These are phyloP conservation scores for Diaporthe sp. DNA, from an alignment of 2,329 filamentous ascomycete species.

Conservation along the genomic window DNA sequence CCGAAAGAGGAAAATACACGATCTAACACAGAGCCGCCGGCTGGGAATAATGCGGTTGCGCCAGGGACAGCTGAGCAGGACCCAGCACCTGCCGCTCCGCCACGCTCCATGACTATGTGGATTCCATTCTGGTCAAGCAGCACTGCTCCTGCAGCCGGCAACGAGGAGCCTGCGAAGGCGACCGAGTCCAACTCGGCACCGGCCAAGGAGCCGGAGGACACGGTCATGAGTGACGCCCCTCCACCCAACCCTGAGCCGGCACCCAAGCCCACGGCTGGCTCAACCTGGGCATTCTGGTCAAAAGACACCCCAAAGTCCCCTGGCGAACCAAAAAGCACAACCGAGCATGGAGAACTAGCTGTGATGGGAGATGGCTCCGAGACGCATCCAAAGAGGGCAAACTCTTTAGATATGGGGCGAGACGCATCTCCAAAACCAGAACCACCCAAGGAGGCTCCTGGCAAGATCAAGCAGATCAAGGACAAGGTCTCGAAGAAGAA, in stretches of 20 bases:
- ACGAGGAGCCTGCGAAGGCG: constrained; percentile 34
- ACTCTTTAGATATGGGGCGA: constrained; percentile 56
- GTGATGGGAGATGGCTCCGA: constrained; percentile 70
- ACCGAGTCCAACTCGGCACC: constrained; percentile 37
- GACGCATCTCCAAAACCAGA: constrained; percentile 38
- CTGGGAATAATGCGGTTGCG: background rate
- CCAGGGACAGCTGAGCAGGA: constrained; percentile 11
- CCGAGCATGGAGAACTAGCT: constrained; percentile 65
- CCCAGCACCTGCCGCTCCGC: constrained; percentile 39
- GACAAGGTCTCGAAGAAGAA: constrained; percentile 54
- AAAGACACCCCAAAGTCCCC: constrained; percentile 60
- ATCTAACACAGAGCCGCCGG: constrained; percentile 14
- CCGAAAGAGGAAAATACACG: constrained; percentile 27
- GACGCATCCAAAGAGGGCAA: constrained; percentile 63
- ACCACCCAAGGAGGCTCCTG: constrained; percentile 50
- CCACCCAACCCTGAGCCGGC: constrained; percentile 47
- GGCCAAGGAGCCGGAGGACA: constrained; percentile 52
- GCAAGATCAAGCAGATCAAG: constrained; percentile 48
- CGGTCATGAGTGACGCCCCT: constrained; percentile 58
- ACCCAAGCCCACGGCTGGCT: constrained; percentile 64
- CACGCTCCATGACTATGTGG: constrained; percentile 47
- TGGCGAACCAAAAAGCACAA: constrained; percentile 45
- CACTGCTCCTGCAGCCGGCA: constrained; percentile 27
- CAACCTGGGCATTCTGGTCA: constrained; percentile 88
- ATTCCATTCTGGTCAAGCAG: constrained; percentile 44